Evolutionary conservation across 2,329 filamentous ascomycete genomes (phyloP).

Genomic region (Penicillium sp.): DNA sequence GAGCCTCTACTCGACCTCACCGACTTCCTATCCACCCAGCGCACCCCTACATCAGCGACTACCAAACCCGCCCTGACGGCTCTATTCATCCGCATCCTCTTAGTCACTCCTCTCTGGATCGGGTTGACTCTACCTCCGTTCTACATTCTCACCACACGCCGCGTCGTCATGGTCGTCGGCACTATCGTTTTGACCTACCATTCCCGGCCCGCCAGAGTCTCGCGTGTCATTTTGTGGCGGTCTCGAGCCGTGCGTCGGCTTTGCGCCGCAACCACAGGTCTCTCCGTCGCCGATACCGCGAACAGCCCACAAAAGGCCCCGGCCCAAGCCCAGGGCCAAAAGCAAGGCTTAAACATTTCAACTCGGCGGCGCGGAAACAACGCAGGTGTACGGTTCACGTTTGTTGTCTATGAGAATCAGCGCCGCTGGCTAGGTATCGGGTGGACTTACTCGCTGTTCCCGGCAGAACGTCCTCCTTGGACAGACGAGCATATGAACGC

Average conservation of each 20-base stretch:
- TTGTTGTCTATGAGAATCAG: constrained; percentile 95
- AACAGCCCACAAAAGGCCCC: constrained; percentile 31
- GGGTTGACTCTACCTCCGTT: constrained; percentile 76
- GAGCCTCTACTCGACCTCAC: constrained; percentile 86
- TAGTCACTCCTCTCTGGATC: constrained; percentile 87
- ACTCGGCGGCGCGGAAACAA: constrained; percentile 50
- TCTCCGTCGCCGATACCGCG: constrained; percentile 58
- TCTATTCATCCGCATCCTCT: constrained; percentile 81
- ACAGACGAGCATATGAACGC: constrained; percentile 92
- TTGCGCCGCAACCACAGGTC: constrained; percentile 72
- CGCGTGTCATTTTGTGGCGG: constrained; percentile 85
- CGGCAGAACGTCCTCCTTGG: constrained; percentile 87
- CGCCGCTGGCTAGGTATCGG: constrained; percentile 90
- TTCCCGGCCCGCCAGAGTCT: constrained; percentile 78
- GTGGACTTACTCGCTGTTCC: constrained; percentile 88
- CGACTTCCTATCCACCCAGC: constrained; percentile 88
- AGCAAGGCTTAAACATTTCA: constrained; percentile 49
- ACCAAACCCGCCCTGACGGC: constrained; percentile 86
- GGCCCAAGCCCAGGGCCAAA: constrained; percentile 46
- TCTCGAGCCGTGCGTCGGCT: constrained; percentile 70
- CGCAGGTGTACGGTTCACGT: constrained; percentile 89
- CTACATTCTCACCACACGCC: constrained; percentile 79
- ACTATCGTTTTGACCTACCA: constrained; percentile 90
- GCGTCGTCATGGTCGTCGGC: constrained; percentile 80
- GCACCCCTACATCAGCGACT: constrained; percentile 85